These are phyloP conservation scores for Ascosphaera pollenicola DNA, from an alignment of 2,329 filamentous ascomycete genomes.

Conservation along the genomic window DNA sequence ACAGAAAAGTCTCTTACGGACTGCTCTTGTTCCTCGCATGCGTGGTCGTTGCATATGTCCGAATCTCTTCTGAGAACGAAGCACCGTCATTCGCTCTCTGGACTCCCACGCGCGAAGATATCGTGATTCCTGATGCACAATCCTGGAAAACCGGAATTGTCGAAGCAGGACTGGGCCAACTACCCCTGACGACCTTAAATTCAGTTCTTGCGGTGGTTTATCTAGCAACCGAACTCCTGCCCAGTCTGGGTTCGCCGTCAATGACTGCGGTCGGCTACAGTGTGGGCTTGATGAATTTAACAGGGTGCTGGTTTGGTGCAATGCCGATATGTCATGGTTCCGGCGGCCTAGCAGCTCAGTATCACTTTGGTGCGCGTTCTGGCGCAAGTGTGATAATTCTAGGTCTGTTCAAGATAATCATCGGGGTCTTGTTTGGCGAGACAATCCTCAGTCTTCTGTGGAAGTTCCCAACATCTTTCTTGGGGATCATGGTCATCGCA, in stretches of 20 bases:
- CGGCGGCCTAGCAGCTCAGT: constrained; percentile 74
- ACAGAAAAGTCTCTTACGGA: constrained; percentile 54
- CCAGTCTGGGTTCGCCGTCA: constrained; percentile 41
- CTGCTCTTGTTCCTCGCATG: constrained; percentile 49
- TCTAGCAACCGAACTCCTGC: constrained; percentile 55
- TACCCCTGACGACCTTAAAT: constrained; percentile 81
- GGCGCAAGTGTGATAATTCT: constrained; percentile 66
- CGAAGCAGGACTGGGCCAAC: constrained; percentile 57
- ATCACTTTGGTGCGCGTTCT: constrained; percentile 74
- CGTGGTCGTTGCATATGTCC: constrained; percentile 37
- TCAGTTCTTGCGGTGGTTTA: constrained; percentile 75
- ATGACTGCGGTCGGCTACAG: constrained; percentile 62
- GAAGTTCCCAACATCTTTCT: constrained; percentile 48
- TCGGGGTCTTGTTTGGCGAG: constrained; percentile 56
- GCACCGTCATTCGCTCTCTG: constrained; percentile 37
- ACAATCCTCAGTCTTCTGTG: constrained; percentile 48
- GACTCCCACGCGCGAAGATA: constrained; percentile 34
- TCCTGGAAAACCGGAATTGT: constrained; percentile 33
- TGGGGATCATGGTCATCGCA: constrained; percentile 77
- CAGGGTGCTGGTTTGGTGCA: constrained; percentile 74
- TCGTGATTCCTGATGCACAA: constrained; percentile 23
- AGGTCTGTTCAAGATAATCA: constrained; percentile 48
- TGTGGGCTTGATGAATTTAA: constrained; percentile 62
- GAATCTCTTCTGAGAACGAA: constrained; percentile 6
- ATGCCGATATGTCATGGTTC: constrained; percentile 95